These are phyloP conservation scores for Aspergillus luchuensis DNA, from an alignment of 2,329 filamentous ascomycete species.

Conservation along the genomic window DNA sequence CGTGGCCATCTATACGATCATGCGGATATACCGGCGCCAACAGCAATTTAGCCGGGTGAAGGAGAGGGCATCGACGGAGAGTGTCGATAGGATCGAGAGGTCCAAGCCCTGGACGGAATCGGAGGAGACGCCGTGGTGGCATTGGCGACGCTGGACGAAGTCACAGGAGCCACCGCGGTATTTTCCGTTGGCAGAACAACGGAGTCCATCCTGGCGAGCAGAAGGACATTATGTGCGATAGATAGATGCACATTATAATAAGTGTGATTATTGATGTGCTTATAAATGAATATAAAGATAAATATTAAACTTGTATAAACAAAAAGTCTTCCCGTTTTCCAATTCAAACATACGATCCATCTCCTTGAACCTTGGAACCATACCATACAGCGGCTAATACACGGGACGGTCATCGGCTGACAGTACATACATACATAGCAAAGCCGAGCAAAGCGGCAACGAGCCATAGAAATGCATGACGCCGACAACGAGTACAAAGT, in stretches of 20 bases:
- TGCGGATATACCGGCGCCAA: constrained; percentile 16
- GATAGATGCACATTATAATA: neutral
- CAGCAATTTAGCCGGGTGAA: constrained; percentile 6
- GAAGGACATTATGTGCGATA: neutral
- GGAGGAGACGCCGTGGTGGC: constrained; percentile 32
- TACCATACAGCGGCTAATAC: neutral
- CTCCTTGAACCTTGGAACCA: neutral
- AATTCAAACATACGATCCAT: neutral
- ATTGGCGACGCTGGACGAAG: constrained; percentile 32
- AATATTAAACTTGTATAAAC: neutral
- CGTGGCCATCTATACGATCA: constrained; percentile 14
- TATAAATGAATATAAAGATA: too few species aligned
- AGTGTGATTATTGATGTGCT: too few species aligned
- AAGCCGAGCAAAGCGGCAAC: neutral
- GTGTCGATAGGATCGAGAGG: constrained; percentile 21
- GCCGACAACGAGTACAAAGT: too few species aligned
- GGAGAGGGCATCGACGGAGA: constrained; percentile 17
- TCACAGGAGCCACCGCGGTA: constrained; percentile 23
- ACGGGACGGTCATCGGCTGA: constrained; percentile 3
- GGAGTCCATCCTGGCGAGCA: neutral
- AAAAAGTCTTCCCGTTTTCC: neutral
- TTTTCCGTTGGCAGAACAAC: constrained; percentile 29
- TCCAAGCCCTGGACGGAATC: constrained; percentile 17
- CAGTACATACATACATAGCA: neutral
- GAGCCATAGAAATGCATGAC: neutral